Base-by-base conservation (phyloP, 1,284 basidiomycete species). In the Trametes sp. region DNA sequence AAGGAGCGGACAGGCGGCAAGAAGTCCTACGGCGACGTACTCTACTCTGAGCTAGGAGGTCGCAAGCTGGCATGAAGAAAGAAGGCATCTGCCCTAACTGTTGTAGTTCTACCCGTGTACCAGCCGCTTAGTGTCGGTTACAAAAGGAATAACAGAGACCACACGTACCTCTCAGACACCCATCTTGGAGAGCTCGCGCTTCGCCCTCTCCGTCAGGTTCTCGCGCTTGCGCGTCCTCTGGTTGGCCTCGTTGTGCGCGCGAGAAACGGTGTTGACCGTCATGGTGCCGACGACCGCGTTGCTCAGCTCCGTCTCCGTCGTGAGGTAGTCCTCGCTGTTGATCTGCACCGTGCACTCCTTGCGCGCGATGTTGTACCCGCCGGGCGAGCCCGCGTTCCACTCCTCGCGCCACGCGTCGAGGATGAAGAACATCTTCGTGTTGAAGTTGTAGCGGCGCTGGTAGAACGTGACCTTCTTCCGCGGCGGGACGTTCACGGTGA, bases 1-100 rank as follows among this genome's bases (percentile, higher is more conserved):
- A 86, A 89, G 65, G 83, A 87, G 66, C 79, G 87, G n/a, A 57
- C 68, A 1, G 70, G 72, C 1, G 42, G 59, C 26, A 69, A 68
- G 54, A 66, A 57, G 23, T 65, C 63, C 2, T 68, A 72, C 49
- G 66, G 65, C 33, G 73, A 75, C 49, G 67, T 74, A 10, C 64
- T 75, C 24, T 75, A 72, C 59, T 63, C 69, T n/a, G 74, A 74
- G 64, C 69, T 75, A 1, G 73, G 72, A 26, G 74, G 74, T 10
- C 67, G 67, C 10, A 68, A 67, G 57, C 21, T 57, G 31, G 42
- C 49, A 9, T 59, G 53, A 28, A 50, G 24, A 2, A 21, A 31
- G 44, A n/a, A 54, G 23, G 7, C 14, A 24, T 31, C 13, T 11
- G 3, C 13, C 19, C 11, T 26, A 23, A 16, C 26, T 16, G 8